Evolutionary conservation across 192 early-diverging fungal genomes (phyloP).

Genomic region (Globomyces pollinis-pini): DNA sequence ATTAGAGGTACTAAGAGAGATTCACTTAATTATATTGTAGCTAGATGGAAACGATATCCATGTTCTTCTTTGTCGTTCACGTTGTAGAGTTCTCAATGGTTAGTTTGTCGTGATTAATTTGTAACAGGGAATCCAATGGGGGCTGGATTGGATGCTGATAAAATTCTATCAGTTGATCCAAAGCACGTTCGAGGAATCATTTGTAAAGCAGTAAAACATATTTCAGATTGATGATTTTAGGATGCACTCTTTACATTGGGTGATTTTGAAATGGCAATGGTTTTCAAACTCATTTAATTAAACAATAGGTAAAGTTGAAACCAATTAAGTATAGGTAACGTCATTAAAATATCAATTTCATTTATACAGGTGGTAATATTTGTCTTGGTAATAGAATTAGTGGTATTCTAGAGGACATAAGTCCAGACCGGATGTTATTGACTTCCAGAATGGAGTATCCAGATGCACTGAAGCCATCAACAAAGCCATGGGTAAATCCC

Average conservation of each 20-base stretch:
- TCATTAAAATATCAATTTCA: no score
- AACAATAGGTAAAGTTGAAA: no score
- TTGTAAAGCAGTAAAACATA: conserved; percentile 11
- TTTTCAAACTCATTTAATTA: no score
- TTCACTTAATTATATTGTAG: no score
- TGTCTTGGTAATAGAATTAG: no score
- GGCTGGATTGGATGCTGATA: conserved; percentile 14
- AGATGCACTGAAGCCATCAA: conserved; percentile 12
- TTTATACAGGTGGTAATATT: conserved; percentile 1
- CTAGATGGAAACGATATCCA: conserved; percentile 5
- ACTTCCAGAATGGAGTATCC: conserved; percentile 15
- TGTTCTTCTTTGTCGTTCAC: conserved; percentile 12
- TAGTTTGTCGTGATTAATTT: no score
- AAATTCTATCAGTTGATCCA: conserved; percentile 10
- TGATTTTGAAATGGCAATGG: conserved; percentile 26
- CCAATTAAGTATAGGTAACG: no score
- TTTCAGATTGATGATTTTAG: no score
- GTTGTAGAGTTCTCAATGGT: conserved; percentile 13
- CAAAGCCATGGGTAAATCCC: conserved; percentile 8
- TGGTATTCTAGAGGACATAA: conserved; percentile 2
- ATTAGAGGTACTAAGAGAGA: conserved; percentile 12
- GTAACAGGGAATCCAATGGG: neutral
- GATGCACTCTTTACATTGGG: conserved; percentile 18
- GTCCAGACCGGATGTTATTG: conserved; percentile 12
- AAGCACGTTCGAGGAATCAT: neutral